phyloP scores from a whole-genome alignment of 306 rosid genomes.

The Crotalaria pallida region DNA sequence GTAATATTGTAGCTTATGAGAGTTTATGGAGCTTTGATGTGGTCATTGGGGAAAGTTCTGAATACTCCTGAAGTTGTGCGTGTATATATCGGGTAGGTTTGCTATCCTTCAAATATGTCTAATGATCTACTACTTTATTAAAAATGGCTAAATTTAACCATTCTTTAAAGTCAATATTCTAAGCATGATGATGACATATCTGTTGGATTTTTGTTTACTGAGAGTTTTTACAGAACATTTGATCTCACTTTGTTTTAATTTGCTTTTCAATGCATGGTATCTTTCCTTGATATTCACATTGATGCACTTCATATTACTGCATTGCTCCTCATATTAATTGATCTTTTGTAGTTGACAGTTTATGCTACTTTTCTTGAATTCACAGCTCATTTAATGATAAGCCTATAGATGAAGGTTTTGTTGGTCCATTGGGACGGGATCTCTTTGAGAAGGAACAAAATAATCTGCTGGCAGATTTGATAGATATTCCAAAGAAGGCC shows the following conservation, averaged over 20 bases:
- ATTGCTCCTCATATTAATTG: not conserved
- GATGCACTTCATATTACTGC: not conserved
- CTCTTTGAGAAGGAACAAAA: constrained; percentile 90
- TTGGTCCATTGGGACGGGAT: constrained; percentile 60
- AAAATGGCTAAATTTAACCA: not conserved
- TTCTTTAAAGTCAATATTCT: not conserved
- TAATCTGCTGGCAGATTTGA: constrained; percentile 67
- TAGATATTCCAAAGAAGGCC: constrained; percentile 84
- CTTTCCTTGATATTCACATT: not conserved
- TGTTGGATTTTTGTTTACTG: not conserved
- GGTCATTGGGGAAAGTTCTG: constrained; percentile 89
- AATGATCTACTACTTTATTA: not conserved
- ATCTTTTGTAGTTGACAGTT: not conserved
- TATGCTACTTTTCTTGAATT: not conserved
- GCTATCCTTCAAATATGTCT: not conserved
- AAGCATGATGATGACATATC: not conserved
- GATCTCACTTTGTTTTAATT: not conserved
- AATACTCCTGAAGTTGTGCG: constrained; percentile 90
- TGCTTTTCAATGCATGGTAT: not conserved
- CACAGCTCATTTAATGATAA: constrained; percentile 82
- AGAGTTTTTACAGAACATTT: not conserved
- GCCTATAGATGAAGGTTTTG: constrained; percentile 45
- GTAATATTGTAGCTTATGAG: constrained; percentile 70
- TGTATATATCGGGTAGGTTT: constrained; percentile 81
- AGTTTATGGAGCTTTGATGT: constrained; percentile 98